phyloP scores from a whole-genome alignment of 1,284 basidiomycete genomes.

The Ustanciosporium gigantosporum region DNA sequence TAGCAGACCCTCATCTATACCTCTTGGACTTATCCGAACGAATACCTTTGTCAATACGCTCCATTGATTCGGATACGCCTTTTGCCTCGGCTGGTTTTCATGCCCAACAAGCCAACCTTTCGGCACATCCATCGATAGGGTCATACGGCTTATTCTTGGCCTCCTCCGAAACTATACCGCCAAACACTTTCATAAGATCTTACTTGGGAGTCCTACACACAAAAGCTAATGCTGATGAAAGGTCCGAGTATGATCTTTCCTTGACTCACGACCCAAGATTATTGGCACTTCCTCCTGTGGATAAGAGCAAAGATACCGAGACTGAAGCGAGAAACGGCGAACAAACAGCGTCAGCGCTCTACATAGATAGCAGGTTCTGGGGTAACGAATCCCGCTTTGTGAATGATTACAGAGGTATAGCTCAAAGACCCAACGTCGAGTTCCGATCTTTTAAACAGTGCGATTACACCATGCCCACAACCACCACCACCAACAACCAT shows the following conservation, averaged over 20 bases:
- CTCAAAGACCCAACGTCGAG: conserved; percentile 35
- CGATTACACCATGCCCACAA: neutral
- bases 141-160: conserved; percentile 80
- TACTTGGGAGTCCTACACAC: conserved; percentile 84
- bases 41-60: conserved; percentile 11
- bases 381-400: conserved; percentile 74
- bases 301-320: too few relatives aligned
- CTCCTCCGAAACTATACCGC: conserved; percentile 71
- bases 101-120: conserved; percentile 19
- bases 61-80: conserved; percentile 6
- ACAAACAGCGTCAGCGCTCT: conserved; percentile 1
- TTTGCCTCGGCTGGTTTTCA: conserved; percentile 21
- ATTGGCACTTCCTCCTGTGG: neutral
- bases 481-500: neutral
- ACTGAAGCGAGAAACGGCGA: too few relatives aligned
- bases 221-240: conserved; percentile 66
- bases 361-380: conserved; percentile 51
- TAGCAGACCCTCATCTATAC: conserved; percentile 3
- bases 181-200: conserved; percentile 73
- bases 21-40: neutral
- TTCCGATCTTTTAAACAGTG: conserved; percentile 40
- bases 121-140: conserved; percentile 74
- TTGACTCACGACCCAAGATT: conserved; percentile 16
- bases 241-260: conserved; percentile 79
- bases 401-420: conserved; percentile 54